Evolutionary conservation across 441 rosid species (phyloP), one percentile per base, ranked within the genome.

Genomic region (Pelargonium exstipulatum): DNA sequence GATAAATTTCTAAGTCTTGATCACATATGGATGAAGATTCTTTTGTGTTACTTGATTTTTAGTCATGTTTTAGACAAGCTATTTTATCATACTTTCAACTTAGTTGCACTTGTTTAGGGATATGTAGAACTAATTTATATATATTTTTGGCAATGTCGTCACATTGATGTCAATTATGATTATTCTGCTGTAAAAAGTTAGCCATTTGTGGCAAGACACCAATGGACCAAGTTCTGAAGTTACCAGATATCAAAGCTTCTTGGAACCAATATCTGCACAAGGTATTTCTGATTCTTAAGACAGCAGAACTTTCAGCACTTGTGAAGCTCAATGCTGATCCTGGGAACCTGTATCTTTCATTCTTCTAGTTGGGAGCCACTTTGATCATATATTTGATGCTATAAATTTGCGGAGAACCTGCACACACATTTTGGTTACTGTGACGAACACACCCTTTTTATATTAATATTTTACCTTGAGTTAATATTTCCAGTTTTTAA

Each of bases 181-280:
- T 14, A 20, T 37, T 64, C 26, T 18, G 26, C 17, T 37, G 14
- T 26, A 24, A 55, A 45, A 12, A 65, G 48, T 66, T 65, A 68
- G 43, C 69, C 14, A 68, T 16, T 55, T 55, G 42, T 62, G 51
- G 73, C 62, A 69, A 74, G 58, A 61, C 73, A 67, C 69, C 76
- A 48, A 74, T 65, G 62, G 70, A 48, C 77, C 69, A 74, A 71
- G 77, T 62, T 69, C 73, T 74, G 77, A 65, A 74, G 70, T 69
- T 69, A 69, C 73, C 67, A 64, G 49, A 40, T 64, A 37, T 14
- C 48, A 42, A 37, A 64, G 67, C 67, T 64, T 64, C 67, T 64
- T 64, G 67, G 49, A 29, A 42, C 67, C 49, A 40, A 9, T 64
- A 37, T 42, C 66, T 18, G 67, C 67, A 42, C 48, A 64, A 64